Evolutionary conservation across 305 asterid species (phyloP).

Genomic region (Fraxinus latifolia): DNA sequence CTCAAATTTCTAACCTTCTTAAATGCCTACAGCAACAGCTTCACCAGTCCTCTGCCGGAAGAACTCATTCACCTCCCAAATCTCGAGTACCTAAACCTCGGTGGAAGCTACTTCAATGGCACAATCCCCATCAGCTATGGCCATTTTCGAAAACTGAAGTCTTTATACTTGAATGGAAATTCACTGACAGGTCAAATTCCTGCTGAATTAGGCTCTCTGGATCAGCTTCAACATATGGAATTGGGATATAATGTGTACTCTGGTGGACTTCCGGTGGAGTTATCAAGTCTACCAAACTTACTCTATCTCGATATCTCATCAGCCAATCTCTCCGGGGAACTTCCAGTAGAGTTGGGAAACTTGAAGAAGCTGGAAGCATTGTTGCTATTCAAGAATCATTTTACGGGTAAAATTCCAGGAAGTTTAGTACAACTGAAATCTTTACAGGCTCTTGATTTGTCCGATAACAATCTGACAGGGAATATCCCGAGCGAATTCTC

Average conservation of each 20-base stretch:
- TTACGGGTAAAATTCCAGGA: slow-evolving; percentile 60
- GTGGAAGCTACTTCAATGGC: slow-evolving; percentile 83
- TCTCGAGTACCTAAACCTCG: slow-evolving; percentile 79
- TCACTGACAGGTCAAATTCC: slow-evolving; percentile 59
- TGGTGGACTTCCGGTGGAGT: slow-evolving; percentile 46
- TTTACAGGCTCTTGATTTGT: slow-evolving; percentile 56
- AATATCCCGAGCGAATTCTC: slow-evolving; percentile 52
- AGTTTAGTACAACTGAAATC: slow-evolving; percentile 41
- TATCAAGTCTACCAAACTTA: slow-evolving; percentile 42
- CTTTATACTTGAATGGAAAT: slow-evolving; percentile 60
- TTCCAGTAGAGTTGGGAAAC: slow-evolving; percentile 51
- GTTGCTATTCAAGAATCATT: slow-evolving; percentile 50
- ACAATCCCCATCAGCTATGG: slow-evolving; percentile 61
- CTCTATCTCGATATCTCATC: slow-evolving; percentile 62
- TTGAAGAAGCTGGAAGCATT: slow-evolving; percentile 46
- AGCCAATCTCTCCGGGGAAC: slow-evolving; percentile 61
- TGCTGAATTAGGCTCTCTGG: slow-evolving; percentile 38
- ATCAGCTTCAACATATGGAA: slow-evolving; percentile 57
- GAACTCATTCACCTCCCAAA: slow-evolving; percentile 40
- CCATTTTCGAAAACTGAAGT: slow-evolving; percentile 35
- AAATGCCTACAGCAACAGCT: slow-evolving; percentile 70
- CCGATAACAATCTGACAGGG: slow-evolving; percentile 66
- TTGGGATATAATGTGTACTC: slow-evolving; percentile 61
- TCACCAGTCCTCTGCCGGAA: slow-evolving; percentile 60
- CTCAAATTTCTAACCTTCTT: slow-evolving; percentile 45